Conservation (phyloP, 768 basidiomycete species). For the Tephrocybe rancida region DNA sequence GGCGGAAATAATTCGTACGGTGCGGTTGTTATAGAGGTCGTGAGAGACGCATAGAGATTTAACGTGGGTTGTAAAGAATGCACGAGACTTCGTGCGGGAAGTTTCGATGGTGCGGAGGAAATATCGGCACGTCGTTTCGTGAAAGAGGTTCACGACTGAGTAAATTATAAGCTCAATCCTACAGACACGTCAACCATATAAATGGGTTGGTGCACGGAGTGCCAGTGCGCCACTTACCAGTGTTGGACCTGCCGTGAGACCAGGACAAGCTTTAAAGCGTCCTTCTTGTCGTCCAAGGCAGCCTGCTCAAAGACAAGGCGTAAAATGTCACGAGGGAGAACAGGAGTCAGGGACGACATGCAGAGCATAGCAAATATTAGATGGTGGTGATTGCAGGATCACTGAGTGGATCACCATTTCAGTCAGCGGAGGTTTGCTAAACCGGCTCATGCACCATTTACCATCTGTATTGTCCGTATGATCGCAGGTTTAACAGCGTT, state of each 20-base stretch:
- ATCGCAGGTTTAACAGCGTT: conserved; percentile 12
- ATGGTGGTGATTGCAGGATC: conserved; percentile 9
- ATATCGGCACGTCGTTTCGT: conserved; percentile 30
- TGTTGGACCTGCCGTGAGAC: conserved; percentile 30
- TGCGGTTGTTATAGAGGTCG: conserved; percentile 31
- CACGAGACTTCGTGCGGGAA: conserved; percentile 28
- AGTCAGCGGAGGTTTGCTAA: not conserved
- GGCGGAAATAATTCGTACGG: conserved; percentile 31
- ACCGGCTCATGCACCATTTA: conserved; percentile 2
- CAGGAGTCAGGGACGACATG: conserved; percentile 10
- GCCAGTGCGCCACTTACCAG: conserved; percentile 32
- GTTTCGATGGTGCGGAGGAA: conserved; percentile 41
- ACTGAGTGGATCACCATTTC: conserved; percentile 12
- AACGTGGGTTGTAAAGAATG: conserved; percentile 37
- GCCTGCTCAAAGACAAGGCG: conserved; percentile 38
- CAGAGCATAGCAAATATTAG: not conserved
- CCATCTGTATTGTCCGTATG: not conserved
- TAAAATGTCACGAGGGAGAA: conserved; percentile 38
- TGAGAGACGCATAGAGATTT: conserved; percentile 38
- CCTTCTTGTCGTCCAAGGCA: conserved; percentile 28
- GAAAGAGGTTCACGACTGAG: conserved; percentile 31
- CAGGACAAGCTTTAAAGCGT: conserved; percentile 31
- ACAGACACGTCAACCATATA: no score
- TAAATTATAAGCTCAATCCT: conserved; percentile 42
- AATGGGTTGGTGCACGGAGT: no score